Base-by-base conservation (phyloP, 1,284 basidiomycete species). In the Boletus nobilissimus region DNA sequence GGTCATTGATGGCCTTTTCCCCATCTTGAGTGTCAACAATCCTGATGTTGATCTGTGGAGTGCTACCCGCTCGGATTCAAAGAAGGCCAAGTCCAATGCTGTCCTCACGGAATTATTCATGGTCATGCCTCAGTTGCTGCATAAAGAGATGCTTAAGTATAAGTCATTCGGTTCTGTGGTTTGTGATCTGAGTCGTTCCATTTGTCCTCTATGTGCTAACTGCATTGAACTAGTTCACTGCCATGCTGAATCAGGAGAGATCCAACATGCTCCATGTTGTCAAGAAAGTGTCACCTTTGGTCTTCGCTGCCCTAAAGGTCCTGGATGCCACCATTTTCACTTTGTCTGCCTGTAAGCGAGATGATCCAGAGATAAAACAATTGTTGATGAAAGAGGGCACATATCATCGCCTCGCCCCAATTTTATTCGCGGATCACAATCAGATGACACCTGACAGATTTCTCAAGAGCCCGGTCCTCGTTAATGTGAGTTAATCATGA, bases 251-350 rank as follows among this genome's bases (percentile, higher is more conserved):
- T 43, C 64, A 71, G 18, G 70, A 77, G 24, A 46, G 66, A 32
- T 76, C 74, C 18, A 76, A 77, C 11, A 76, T 77, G 32, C 74
- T 77, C 16, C 46, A 2, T 18, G 66, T n/a, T 8, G 24, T 77
- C 34, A 77, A 75, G 73, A 70, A 77, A 57, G 46, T 60, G 8
- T 36, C 51, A 0, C 7, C 70, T 13, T 62, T 69, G 11, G 22
- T 77, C 9, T 77, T 77, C 16, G 43, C 70, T 65, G 57, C 46
- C 9, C 39, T 77, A 26, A 69, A 72, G 48, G 14, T 77, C 3
- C 22, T 24, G 3, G 39, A 75, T 46, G 10, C 39, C 5, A 75
- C 39, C 0, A 75, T 69, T 11, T 75, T 71, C 7, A 51, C 46
- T 36, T 75, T 48, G 2, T 11, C 51, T 6, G 60, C 48, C 8